Base-by-base conservation (phyloP, 441 rosid species). In the Populus hybrid region DNA sequence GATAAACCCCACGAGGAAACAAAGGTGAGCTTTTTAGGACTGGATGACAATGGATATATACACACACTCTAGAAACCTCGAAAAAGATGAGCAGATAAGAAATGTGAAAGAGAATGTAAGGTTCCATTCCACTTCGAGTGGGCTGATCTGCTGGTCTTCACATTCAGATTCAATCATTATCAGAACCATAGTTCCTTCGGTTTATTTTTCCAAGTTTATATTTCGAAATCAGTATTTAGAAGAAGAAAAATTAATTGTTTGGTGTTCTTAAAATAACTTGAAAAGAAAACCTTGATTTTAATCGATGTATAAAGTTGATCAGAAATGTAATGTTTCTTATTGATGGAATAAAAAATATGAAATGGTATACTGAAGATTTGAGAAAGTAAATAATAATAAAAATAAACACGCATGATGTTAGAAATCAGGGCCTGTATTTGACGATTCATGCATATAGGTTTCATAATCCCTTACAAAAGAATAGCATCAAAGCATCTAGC, bases 401-500 rank as follows among this genome's bases (percentile, higher is more conserved):
- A 34, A 34, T 34, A 40, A 40, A 12, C 50, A 40, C 50, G 50
- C 50, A 40, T 40, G 36, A 34, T 34, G 8, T 34, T 34, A 40
- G 4, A 40, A 10, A 10, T 46, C 0, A 14, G 57, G 20, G 57
- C 20, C 57, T 46, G 57, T 14, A 46, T 46, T 4, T 46, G 57
- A 46, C 1, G 57, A 46, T 14, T 1, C 20, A 46, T 14, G 20
- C 18, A 46, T 4, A 14, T 14, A 46, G 57, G 64, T n/a, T 59
- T 21, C 64, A 3, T 2, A 8, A 59, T 59, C 64, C 21, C 9
- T 20, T 18, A 4, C 7, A 71, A 78, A 79, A 71, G 71, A 82
- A 82, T 81, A 66, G 84, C 73, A 83, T 81, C 75, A 75, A 82
- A 82, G 85, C 69, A 83, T 80, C 81, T 40, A 67, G 78, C 79